Conservation (phyloP, 164 flowering plant species). For the Nymphaea thermarum region DNA sequence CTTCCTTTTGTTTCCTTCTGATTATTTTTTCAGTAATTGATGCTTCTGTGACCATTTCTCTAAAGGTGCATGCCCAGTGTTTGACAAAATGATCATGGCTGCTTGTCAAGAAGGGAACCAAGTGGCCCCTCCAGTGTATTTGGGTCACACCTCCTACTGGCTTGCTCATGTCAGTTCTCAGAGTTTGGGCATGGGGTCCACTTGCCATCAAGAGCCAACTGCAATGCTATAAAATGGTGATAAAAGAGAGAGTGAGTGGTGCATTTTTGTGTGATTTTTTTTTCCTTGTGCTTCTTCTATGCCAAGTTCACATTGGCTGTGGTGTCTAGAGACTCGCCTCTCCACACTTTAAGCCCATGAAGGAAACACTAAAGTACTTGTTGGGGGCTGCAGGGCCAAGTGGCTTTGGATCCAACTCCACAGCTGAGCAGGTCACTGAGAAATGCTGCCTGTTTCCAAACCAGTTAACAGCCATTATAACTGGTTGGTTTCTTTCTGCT, state of each 20-base stretch:
- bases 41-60: too few species aligned
- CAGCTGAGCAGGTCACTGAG: slow-evolving; percentile 75
- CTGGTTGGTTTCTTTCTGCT: slow-evolving; percentile 32
- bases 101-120: neutral
- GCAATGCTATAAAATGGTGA: neutral
- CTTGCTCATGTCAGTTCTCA: neutral
- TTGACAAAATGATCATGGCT: neutral
- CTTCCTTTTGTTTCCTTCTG: too few species aligned
- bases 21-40: too few species aligned
- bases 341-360: slow-evolving; percentile 29
- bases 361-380: slow-evolving; percentile 68
- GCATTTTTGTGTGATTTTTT: neutral
- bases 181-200: neutral
- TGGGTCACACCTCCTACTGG: neutral
- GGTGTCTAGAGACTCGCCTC: neutral
- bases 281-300: neutral
- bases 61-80: neutral
- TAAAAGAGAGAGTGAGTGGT: neutral
- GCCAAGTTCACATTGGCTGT: neutral
- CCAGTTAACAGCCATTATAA: slow-evolving; percentile 74
- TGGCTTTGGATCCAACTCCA: slow-evolving; percentile 90
- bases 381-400: slow-evolving; percentile 87
- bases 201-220: neutral
- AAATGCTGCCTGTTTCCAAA: slow-evolving; percentile 19
- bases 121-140: neutral